Conservation (phyloP, 352 stramenopile genomes). For the Phytopythium sindhum region DNA sequence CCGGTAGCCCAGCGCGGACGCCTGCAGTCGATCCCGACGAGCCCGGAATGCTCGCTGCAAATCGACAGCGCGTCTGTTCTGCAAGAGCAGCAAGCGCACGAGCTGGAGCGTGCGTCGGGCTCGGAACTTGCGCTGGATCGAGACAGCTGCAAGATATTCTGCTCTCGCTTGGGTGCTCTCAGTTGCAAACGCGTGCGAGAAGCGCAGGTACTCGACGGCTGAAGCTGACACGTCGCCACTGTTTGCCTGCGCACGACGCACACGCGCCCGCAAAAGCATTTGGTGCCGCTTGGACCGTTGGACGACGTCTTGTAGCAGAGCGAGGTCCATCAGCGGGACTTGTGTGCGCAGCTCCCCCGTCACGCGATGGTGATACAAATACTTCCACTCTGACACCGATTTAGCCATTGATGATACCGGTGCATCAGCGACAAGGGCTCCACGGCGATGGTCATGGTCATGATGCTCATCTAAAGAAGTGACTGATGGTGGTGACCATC, state of each 20-base stretch:
- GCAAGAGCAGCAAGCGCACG: constrained; percentile 41
- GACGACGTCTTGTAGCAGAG: constrained; percentile 64
- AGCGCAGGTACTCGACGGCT: constrained; percentile 71
- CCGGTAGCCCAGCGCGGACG: constrained; percentile 26
- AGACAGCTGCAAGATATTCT: constrained; percentile 42
- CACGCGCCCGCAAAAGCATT: constrained; percentile 48
- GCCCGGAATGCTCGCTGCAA: constrained; percentile 69
- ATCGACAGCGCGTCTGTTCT: constrained; percentile 56
- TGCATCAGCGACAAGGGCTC: not conserved
- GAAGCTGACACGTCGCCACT: constrained; percentile 37
- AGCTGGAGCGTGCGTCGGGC: constrained; percentile 36
- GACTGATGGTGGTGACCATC: constrained; percentile 6
- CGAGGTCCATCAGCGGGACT: constrained; percentile 54
- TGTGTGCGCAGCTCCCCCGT: constrained; percentile 43
- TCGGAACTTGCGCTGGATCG: constrained; percentile 67
- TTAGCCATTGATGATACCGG: not conserved
- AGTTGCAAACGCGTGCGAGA: constrained; percentile 58
- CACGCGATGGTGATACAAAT: constrained; percentile 62
- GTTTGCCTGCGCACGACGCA: constrained; percentile 44
- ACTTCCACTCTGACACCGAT: constrained; percentile 23
- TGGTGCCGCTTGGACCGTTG: constrained; percentile 68
- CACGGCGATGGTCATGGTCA: constrained; percentile 1
- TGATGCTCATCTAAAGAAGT: constrained; percentile 3
- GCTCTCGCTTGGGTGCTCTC: constrained; percentile 50
- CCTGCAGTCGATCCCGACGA: constrained; percentile 38